Evolutionary conservation across 345 rosid species (phyloP), one percentile per base, ranked within the genome.

Genomic region (Erysimum cheiranthoides): DNA sequence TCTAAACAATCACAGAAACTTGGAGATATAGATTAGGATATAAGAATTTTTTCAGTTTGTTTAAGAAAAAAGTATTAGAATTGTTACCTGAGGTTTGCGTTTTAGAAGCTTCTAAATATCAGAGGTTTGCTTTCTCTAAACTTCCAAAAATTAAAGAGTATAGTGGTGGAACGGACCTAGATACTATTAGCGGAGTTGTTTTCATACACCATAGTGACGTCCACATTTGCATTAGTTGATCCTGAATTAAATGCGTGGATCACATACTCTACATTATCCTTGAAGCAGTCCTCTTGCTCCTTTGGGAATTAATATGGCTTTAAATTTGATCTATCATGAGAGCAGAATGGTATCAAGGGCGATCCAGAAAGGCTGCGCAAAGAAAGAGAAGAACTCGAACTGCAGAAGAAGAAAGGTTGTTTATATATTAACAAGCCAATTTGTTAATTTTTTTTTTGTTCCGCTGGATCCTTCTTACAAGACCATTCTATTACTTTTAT

Each of bases 321-420:
- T 47, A 53, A 27, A 35, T 67, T 46, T 68, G 57, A 21, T 82
- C 4, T 73, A 9, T 68, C n/a, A 10, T 78, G 81, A 60, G 62
- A 60, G 60, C 76, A 90, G 97, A 89, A 74, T 61, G 90, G 89
- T 69, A 67, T 0, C 12, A 92, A 86, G 73, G 80, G 85, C 32
- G 96, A 95, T 70, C 93, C 96, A 17, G 97, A 90, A 78, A 92
- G 88, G 82, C 70, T 95, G 73, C 93, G 89, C 8, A 74, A 73
- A 74, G 93, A 90, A 78, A 88, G 85, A 77, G 97, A 95, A 88
- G 96, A 88, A 74, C 90, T 95, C 70, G 97, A 90, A 78, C 78
- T 85, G 77, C 89, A 79, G 79, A 83, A 82, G 64, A 87, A 78
- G 81, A 92, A 89, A 88, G 99, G 97, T 95, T 74, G 14, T 45